Base-by-base conservation (phyloP, 768 basidiomycete genomes). In the Phallus indusiatus region DNA sequence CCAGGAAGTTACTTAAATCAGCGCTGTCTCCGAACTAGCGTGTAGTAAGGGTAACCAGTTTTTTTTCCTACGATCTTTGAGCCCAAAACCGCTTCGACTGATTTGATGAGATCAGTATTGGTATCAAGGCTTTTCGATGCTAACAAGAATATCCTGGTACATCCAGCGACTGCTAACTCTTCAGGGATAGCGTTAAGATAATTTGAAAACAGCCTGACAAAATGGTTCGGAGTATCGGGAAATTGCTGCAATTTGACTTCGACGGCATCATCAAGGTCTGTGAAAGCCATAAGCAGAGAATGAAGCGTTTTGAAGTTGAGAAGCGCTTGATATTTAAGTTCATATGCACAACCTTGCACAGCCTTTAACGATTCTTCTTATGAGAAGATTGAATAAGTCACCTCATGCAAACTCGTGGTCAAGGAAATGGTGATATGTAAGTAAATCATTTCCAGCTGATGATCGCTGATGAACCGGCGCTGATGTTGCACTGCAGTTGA, bases 161-260 rank as follows among this genome's bases (percentile, higher is more conserved):
- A 58, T 5, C 56, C 47, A n/a, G 42, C 33, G 11, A 16, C 5
- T 12, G 16, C 56, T 8, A 58, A n/a, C 28, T 58, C 56, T 14
- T 58, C 56, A 2, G 56, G 56, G 1, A 58, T 24, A 5, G 56
- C 56, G 1, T 51, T 20, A 24, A 58, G 6, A 34, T 58, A 50
- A 33, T 58, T 22, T 42, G 56, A 1, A n/a, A 17, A 22, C n/a
- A 58, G 1, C 48, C n/a, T 34, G 22, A 36, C 47, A 22, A 58
- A 58, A 22, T 36, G 9, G 34, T 51, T 22, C 20, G 56, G 56
- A 12, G 47, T 50, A 58, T 58, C 48, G 12, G 56, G 17, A 37
- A 58, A 58, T 14, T 58, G 56, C 47, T 47, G 47, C 12, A 42
- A 11, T 10, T 11, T 42, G 42, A n/a, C n/a, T 5, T 42, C 42